These are phyloP conservation scores for Glaciozyma antarctica DNA, from an alignment of 768 basidiomycete species.

Conservation along the genomic window DNA sequence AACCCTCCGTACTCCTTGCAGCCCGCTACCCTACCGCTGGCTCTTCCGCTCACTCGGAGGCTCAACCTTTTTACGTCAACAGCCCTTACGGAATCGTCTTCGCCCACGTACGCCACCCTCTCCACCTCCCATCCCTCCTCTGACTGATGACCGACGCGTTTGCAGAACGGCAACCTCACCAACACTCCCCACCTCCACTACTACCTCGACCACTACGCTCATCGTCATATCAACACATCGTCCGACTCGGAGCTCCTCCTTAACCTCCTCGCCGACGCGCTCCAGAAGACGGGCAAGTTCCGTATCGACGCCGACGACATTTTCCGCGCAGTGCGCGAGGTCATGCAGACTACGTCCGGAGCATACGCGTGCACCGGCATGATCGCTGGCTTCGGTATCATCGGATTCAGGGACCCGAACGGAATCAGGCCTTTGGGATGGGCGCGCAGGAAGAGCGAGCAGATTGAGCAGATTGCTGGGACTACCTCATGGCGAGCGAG, in stretches of 20 bases:
- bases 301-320: slow-evolving; percentile 98
- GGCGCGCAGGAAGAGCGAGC: slow-evolving; percentile 52
- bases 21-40: slow-evolving; percentile 98
- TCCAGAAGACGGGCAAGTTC: slow-evolving; percentile 97
- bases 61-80: slow-evolving; percentile 99
- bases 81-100: slow-evolving; percentile 99
- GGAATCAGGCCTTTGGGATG: slow-evolving; percentile 90
- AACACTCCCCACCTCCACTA: slow-evolving; percentile 77
- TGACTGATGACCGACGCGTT: neutral
- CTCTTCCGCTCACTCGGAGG: slow-evolving; percentile 90
- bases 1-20: slow-evolving; percentile 38
- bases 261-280: slow-evolving; percentile 94
- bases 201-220: slow-evolving; percentile 90
- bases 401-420: slow-evolving; percentile 95
- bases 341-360: slow-evolving; percentile 80
- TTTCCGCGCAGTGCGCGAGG: slow-evolving; percentile 79
- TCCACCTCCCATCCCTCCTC: neutral
- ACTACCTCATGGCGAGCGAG: slow-evolving; percentile 88
- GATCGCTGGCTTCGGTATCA: slow-evolving; percentile 96
- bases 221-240: slow-evolving; percentile 96
- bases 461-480: slow-evolving; percentile 48
- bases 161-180: slow-evolving; percentile 93
- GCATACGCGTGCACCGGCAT: slow-evolving; percentile 98
- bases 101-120: slow-evolving; percentile 63
- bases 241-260: slow-evolving; percentile 95